A percentile compares a stretch with the other conserved stretches of the same genome.
Conservation (phyloP, 129 eudicot species). For the Pittosporum tobira region DNA sequence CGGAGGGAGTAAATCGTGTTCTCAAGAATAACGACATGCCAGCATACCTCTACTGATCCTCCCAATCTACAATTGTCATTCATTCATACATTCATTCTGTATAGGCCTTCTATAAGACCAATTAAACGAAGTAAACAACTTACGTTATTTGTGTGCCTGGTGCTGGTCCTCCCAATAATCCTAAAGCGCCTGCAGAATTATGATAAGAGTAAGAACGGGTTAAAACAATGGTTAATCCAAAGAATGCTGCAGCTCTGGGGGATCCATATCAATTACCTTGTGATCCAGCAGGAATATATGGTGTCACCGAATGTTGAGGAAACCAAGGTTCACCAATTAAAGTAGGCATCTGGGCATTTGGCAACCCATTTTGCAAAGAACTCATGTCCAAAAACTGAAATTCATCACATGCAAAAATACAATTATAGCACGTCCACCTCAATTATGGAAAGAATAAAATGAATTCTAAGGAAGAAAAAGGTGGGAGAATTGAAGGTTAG, state of each 20-base stretch:
- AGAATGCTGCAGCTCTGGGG: constrained; percentile 1
- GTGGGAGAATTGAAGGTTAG: no score
- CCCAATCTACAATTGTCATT: not conserved
- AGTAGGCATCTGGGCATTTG: constrained; percentile 35
- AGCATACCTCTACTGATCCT: not conserved
- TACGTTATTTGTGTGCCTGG: constrained; percentile 59
- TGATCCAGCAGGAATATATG: constrained; percentile 34
- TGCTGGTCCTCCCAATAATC: constrained; percentile 42
- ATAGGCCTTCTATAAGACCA: not conserved
- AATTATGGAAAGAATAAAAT: not conserved
- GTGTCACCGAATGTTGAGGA: constrained; percentile 36
- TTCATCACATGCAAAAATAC: constrained; percentile 3
- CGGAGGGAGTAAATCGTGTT: not conserved
- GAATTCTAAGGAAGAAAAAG: no score
- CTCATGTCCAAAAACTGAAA: constrained; percentile 81
- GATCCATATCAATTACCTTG: constrained; percentile 29
- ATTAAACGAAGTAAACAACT: constrained; percentile 19
- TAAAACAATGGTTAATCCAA: not conserved
- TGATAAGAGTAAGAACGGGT: constrained; percentile 9
- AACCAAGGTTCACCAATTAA: constrained; percentile 53
- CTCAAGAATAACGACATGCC: not conserved
- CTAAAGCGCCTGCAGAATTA: constrained; percentile 50
- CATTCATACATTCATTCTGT: no score
- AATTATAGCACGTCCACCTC: not conserved
- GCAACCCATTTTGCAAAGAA: constrained; percentile 62